These are phyloP conservation scores for Colletotrichum shisoi DNA, from an alignment of 2,329 filamentous ascomycete genomes.

Conservation along the genomic window DNA sequence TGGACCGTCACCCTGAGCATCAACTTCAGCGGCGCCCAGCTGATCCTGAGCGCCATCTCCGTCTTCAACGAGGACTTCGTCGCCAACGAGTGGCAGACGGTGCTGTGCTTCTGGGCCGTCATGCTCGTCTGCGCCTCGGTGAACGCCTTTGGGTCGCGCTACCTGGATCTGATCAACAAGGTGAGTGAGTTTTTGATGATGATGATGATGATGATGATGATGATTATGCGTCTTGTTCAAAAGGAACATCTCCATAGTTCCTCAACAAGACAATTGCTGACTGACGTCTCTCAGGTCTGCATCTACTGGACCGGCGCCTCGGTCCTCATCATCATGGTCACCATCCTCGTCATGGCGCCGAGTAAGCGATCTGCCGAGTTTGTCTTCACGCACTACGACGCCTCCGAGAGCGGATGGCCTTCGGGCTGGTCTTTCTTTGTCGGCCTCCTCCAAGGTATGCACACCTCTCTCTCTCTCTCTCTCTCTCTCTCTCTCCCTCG, in stretches of 20 bases:
- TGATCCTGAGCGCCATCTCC: slow-evolving; percentile 67
- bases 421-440: slow-evolving; percentile 77
- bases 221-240: neutral
- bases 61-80: slow-evolving; percentile 74
- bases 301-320: slow-evolving; percentile 75
- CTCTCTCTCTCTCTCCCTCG: too few relatives aligned
- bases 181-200: slow-evolving; percentile 37
- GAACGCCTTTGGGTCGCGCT: slow-evolving; percentile 69
- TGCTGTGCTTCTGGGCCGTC: slow-evolving; percentile 75
- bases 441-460: slow-evolving; percentile 65
- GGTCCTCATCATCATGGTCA: slow-evolving; percentile 61
- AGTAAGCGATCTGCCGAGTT: slow-evolving; percentile 66
- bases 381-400: slow-evolving; percentile 74
- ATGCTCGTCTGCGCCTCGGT: slow-evolving; percentile 70
- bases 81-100: slow-evolving; percentile 72
- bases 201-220: too few relatives aligned
- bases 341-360: slow-evolving; percentile 68
- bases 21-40: slow-evolving; percentile 73
- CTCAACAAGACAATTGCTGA: neutral
- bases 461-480: too few relatives aligned
- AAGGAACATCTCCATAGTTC: too few relatives aligned
- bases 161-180: slow-evolving; percentile 74
- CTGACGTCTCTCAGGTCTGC: slow-evolving; percentile 54
- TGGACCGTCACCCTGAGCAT: slow-evolving; percentile 72
- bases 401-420: slow-evolving; percentile 71